Percentiles rank a stretch among this genome's conserved stretches.
phyloP scores from a whole-genome alignment of 179 eudicot genomes.

The Corrigiola litoralis region DNA sequence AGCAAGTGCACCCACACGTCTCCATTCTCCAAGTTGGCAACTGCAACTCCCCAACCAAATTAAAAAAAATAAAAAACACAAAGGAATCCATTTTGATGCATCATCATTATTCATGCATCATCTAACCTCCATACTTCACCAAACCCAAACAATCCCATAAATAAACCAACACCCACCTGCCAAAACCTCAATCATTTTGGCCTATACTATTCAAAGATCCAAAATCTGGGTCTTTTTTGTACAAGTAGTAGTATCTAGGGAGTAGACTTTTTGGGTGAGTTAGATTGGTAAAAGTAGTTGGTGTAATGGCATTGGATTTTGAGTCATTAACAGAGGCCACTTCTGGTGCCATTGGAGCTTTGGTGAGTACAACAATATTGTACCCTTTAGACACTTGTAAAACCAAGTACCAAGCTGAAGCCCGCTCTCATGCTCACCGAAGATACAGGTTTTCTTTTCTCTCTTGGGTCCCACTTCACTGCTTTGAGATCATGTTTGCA shows the following conservation, averaged over 20 bases:
- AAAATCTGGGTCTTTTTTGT: not conserved
- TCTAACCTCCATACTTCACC: too few relatives aligned
- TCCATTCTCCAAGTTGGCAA: too few relatives aligned
- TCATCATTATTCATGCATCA: too few relatives aligned
- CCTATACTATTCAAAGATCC: not conserved
- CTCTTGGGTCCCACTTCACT: too few relatives aligned
- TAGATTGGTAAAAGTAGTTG: too few relatives aligned
- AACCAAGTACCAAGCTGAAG: conserved; percentile 81
- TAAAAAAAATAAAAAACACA: too few relatives aligned
- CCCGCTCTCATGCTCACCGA: conserved; percentile 49
- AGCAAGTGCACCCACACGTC: too few relatives aligned
- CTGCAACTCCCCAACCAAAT: too few relatives aligned
- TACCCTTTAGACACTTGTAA: conserved; percentile 91
- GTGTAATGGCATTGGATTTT: conserved; percentile 58
- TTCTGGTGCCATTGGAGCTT: conserved; percentile 78
- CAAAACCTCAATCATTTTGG: not conserved
- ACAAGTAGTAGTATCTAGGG: too few relatives aligned
- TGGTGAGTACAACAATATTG: conserved; percentile 67
- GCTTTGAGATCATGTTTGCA: not conserved
- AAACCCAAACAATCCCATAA: too few relatives aligned
- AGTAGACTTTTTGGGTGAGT: not conserved
- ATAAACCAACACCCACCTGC: not conserved
- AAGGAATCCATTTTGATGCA: too few relatives aligned
- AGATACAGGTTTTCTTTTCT: conserved; percentile 48
- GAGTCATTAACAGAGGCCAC: conserved; percentile 84